Evolutionary conservation across 169 alveolate genomes (phyloP).

Genomic region (Cryptosporidium parvum): DNA sequence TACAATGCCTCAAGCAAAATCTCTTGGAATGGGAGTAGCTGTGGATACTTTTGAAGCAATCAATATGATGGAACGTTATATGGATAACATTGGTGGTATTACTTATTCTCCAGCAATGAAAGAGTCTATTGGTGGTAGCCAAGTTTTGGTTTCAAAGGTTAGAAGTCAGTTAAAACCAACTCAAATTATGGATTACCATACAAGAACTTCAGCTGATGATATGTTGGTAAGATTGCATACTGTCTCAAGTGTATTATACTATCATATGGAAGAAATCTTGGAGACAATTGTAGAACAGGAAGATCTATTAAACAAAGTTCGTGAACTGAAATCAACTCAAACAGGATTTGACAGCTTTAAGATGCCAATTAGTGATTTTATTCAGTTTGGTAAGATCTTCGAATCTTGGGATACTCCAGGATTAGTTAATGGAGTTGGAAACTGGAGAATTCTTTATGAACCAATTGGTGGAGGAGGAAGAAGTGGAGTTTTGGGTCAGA

Average conservation of each 20-base stretch:
- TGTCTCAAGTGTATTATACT: conserved; percentile 51
- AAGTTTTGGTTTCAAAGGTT: conserved; percentile 56
- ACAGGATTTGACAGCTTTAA: conserved; percentile 70
- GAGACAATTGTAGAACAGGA: conserved; percentile 73
- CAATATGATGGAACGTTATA: conserved; percentile 60
- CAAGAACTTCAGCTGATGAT: conserved; percentile 63
- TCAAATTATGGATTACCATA: conserved; percentile 73
- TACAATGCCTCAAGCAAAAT: conserved; percentile 30
- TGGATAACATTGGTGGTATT: conserved; percentile 69
- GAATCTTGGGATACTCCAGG: conserved; percentile 76
- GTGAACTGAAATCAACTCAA: conserved; percentile 67
- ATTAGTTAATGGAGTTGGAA: conserved; percentile 64
- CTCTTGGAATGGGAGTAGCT: conserved; percentile 59
- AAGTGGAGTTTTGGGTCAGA: conserved; percentile 75
- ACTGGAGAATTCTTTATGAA: conserved; percentile 73
- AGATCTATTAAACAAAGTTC: conserved; percentile 43
- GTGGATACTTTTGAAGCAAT: conserved; percentile 75
- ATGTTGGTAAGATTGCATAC: conserved; percentile 50
- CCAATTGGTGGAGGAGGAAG: conserved; percentile 76
- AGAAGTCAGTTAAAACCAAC: conserved; percentile 72
- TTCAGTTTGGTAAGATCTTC: conserved; percentile 58
- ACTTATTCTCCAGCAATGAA: conserved; percentile 66
- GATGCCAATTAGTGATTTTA: conserved; percentile 73
- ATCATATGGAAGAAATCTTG: conserved; percentile 59
- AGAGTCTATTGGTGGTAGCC: conserved; percentile 72